These are phyloP conservation scores for Mrakiaceae sp. DNA, from an alignment of 1,284 basidiomycete species.

Conservation along the genomic window DNA sequence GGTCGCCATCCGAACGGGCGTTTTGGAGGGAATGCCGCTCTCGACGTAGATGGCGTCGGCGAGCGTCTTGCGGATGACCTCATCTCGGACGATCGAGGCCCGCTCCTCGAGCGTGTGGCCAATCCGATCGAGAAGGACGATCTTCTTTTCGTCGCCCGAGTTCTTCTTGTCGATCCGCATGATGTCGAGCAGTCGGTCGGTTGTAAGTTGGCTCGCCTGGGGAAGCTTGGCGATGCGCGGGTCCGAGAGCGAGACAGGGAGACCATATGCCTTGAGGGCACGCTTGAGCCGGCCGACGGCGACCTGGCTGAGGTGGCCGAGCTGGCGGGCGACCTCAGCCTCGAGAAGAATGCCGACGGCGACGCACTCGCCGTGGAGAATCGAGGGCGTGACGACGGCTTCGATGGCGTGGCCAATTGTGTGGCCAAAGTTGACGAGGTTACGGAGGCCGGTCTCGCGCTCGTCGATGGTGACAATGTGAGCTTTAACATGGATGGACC, in stretches of 20 bases:
- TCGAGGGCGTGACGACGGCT: slow-evolving; percentile 76
- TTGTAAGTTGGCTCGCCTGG: slow-evolving; percentile 57
- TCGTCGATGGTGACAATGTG: slow-evolving; percentile 93
- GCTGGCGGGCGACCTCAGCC: slow-evolving; percentile 76
- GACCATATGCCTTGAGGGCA: slow-evolving; percentile 72
- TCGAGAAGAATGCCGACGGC: slow-evolving; percentile 88
- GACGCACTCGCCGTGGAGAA: slow-evolving; percentile 89
- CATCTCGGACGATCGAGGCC: slow-evolving; percentile 74
- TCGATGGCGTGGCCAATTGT: slow-evolving; percentile 94
- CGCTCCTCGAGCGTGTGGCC: slow-evolving; percentile 87
- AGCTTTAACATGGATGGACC: slow-evolving; percentile 81
- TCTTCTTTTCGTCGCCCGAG: slow-evolving; percentile 72
- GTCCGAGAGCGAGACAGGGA: slow-evolving; percentile 69
- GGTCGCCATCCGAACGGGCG: slow-evolving; percentile 73
- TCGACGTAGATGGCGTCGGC: slow-evolving; percentile 64
- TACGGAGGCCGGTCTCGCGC: slow-evolving; percentile 85
- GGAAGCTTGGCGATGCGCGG: slow-evolving; percentile 61
- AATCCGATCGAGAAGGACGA: slow-evolving; percentile 81
- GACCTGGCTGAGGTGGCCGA: slow-evolving; percentile 76
- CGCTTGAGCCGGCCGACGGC: slow-evolving; percentile 75
- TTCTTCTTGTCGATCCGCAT: slow-evolving; percentile 98
- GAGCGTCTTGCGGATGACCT: slow-evolving; percentile 66
- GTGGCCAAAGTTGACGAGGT: slow-evolving; percentile 95
- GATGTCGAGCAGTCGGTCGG: slow-evolving; percentile 79
- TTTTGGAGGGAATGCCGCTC: slow-evolving; percentile 51